Conservation (phyloP, 768 basidiomycete genomes). For the Panaeolus papilionaceus region DNA sequence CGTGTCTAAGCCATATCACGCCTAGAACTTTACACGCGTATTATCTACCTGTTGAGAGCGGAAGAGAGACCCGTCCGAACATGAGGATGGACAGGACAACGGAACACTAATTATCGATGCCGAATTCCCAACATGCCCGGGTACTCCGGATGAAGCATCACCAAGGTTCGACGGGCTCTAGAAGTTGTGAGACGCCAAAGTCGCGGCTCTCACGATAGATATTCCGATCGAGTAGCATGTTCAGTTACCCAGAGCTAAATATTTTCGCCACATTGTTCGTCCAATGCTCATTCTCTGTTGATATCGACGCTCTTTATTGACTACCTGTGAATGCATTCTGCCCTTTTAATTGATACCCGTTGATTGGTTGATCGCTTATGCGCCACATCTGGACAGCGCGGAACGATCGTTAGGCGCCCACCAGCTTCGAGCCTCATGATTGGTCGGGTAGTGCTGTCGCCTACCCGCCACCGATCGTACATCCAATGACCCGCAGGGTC, state of each 20-base stretch:
- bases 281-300: neutral
- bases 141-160: neutral
- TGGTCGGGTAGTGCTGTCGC: neutral
- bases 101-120: neutral
- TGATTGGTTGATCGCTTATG: neutral
- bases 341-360: neutral
- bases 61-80: neutral
- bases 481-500: neutral
- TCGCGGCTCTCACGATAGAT: neutral
- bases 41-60: too few relatives aligned
- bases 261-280: too few relatives aligned
- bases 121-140: neutral
- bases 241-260: too few relatives aligned
- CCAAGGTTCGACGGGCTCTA: too few relatives aligned
- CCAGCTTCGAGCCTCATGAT: neutral
- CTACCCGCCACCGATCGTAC: neutral
- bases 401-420: neutral
- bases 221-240: neutral
- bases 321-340: neutral
- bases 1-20: too few relatives aligned
- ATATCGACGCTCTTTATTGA: neutral
- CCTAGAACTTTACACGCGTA: too few relatives aligned
- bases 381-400: constrained; percentile 12
- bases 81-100: neutral
- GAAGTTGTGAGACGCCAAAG: too few relatives aligned